Evolutionary conservation across 1,284 basidiomycete species (phyloP).

Genomic region (Ceratobasidium sp.): DNA sequence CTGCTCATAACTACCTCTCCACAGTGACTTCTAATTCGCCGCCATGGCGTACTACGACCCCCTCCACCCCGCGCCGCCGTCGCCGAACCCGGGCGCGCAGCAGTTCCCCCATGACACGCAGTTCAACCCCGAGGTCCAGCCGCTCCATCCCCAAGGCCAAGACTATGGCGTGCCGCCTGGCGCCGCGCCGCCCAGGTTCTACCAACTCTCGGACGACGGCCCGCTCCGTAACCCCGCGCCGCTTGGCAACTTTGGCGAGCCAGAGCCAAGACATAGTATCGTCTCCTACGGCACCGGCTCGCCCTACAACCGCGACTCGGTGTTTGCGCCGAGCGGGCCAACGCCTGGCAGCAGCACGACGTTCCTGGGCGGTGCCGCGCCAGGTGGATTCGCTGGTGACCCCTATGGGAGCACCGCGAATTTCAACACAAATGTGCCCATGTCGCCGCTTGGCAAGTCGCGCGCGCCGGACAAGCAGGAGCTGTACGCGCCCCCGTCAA

Average conservation of each 20-base stretch:
- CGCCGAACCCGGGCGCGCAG: slow-evolving; percentile 1
- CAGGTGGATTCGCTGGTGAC: slow-evolving; percentile 42
- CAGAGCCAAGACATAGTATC: slow-evolving; percentile 28
- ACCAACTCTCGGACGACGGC: slow-evolving; percentile 34
- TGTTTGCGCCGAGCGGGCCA: not conserved
- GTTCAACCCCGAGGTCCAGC: slow-evolving; percentile 25
- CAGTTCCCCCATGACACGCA: not conserved
- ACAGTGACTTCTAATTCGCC: not conserved
- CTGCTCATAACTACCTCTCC: slow-evolving; percentile 8
- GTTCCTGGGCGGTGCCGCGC: slow-evolving; percentile 42
- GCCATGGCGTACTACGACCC: slow-evolving; percentile 40
- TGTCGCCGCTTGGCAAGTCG: slow-evolving; percentile 33
- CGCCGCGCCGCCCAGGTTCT: slow-evolving; percentile 15
- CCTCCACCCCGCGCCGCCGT: slow-evolving; percentile 19
- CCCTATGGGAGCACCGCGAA: slow-evolving; percentile 33
- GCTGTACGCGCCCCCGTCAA: slow-evolving; percentile 24
- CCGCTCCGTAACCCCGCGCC: slow-evolving; percentile 28
- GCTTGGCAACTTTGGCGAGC: slow-evolving; percentile 33
- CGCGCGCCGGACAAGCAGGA: slow-evolving; percentile 6
- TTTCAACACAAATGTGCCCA: slow-evolving; percentile 17
- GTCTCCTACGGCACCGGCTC: slow-evolving; percentile 38
- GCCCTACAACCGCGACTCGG: slow-evolving; percentile 41
- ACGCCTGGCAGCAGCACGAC: slow-evolving; percentile 29
- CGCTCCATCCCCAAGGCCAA: slow-evolving; percentile 8
- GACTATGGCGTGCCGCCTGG: slow-evolving; percentile 6